Evolutionary conservation across 805 yeast genomes (phyloP).

Genomic region (Cyberlindnera euphorbiiphila): DNA sequence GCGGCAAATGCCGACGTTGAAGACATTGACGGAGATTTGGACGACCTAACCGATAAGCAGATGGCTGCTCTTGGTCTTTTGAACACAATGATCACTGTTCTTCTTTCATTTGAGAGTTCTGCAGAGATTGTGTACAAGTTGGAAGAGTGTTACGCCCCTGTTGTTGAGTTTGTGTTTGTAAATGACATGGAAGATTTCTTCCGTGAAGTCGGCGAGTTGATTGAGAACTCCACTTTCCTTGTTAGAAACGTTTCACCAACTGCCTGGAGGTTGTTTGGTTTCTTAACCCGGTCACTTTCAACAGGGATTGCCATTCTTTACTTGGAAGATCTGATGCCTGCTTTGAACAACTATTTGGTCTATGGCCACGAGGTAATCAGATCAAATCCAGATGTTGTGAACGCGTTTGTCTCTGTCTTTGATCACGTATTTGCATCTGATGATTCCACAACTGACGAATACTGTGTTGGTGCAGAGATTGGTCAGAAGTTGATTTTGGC

Average conservation of each 20-base stretch:
- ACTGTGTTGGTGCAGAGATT: conserved; percentile 55
- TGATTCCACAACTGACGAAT: conserved; percentile 54
- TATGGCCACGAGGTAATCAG: conserved; percentile 51
- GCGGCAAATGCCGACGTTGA: conserved; percentile 44
- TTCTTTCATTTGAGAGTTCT: conserved; percentile 80
- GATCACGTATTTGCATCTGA: conserved; percentile 37
- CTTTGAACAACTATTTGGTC: conserved; percentile 69
- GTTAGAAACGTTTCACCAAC: conserved; percentile 57
- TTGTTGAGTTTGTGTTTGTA: conserved; percentile 60
- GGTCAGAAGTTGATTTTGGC: conserved; percentile 61
- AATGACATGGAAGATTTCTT: conserved; percentile 69
- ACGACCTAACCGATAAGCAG: conserved; percentile 60
- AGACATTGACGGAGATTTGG: conserved; percentile 32
- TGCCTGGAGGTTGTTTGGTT: conserved; percentile 71
- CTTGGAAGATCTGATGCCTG: conserved; percentile 71
- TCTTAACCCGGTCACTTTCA: conserved; percentile 35
- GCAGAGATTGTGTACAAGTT: conserved; percentile 57
- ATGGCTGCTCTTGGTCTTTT: conserved; percentile 80
- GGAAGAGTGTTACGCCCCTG: conserved; percentile 67
- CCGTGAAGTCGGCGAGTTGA: conserved; percentile 72
- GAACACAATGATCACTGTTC: conserved; percentile 76
- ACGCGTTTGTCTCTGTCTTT: conserved; percentile 50
- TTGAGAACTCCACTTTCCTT: conserved; percentile 62
- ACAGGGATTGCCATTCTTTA: conserved; percentile 57
- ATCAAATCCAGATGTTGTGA: conserved; percentile 42